A percentile compares a stretch with the other conserved stretches of the same genome.
These are phyloP conservation scores for Arachis stenosperma DNA, from an alignment of 306 rosid species.

Conservation along the genomic window DNA sequence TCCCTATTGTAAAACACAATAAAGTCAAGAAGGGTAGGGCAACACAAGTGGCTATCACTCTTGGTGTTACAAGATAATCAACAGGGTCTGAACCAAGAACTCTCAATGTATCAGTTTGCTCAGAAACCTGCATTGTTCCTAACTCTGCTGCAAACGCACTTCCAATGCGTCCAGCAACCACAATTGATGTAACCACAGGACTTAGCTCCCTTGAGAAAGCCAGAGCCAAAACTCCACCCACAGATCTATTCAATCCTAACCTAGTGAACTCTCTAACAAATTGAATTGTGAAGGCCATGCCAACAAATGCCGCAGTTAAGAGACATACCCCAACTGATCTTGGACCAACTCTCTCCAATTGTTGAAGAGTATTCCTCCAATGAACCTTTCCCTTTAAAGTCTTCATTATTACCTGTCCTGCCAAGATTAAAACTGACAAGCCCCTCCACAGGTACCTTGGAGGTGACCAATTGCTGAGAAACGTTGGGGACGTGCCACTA, in stretches of 20 bases:
- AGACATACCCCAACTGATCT: constrained; percentile 92
- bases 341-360: constrained; percentile 93
- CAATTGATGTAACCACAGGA: constrained; percentile 91
- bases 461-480: constrained; percentile 78
- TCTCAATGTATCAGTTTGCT: constrained; percentile 88
- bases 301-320: constrained; percentile 89
- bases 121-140: constrained; percentile 99
- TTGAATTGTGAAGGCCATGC: constrained; percentile 96
- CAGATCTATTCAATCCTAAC: constrained; percentile 85
- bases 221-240: constrained; percentile 94
- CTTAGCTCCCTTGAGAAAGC: constrained; percentile 98
- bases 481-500: constrained; percentile 39
- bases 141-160: constrained; percentile 97
- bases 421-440: constrained; percentile 67
- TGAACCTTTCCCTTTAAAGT: constrained; percentile 77
- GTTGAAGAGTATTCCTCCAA: constrained; percentile 90
- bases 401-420: constrained; percentile 86
- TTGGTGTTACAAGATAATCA: constrained; percentile 91
- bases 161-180: constrained; percentile 94
- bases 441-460: constrained; percentile 93
- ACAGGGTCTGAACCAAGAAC: constrained; percentile 92
- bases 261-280: constrained; percentile 95
- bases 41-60: constrained; percentile 77
- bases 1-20: constrained; percentile 79
- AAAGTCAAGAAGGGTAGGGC: constrained; percentile 89